Evolutionary conservation across 257 asterid genomes (phyloP), one percentile per base, ranked within the genome.

Genomic region (Ilex asprella): DNA sequence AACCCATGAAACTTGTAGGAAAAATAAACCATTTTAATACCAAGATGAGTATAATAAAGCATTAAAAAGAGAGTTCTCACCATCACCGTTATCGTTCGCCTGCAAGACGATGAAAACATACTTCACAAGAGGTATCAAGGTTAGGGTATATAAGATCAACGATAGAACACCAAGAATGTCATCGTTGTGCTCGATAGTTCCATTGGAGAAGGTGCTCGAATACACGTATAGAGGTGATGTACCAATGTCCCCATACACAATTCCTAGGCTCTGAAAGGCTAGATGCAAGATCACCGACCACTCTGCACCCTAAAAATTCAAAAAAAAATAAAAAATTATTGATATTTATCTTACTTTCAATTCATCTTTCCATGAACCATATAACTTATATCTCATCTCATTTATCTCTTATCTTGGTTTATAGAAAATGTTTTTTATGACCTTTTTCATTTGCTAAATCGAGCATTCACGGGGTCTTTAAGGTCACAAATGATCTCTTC

Each of bases 1-100:
- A 7, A 41, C 47, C 47, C 47, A 41, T 41, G 47, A 6, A 11
- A 41, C 12, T 7, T 41, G 12, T 41, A 41, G 47, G 12, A n/a
- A 6, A 6, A 50, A 50, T 9, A 14, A 53, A 53, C 2, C 10
- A 16, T 6, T 6, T 2, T 7, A 14, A 7, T 53, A 14, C 10
- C 15, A 7, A 15, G 30, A 21, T 21, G 27, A 0, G 1, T 21
- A 21, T 21, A 21, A 21, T 21, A 21, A 21, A 21, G 27, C 27
- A 21, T 21, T 53, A 2, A 6, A 11, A 4, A 49, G 14, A 12
- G 54, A 11, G 16, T 53, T 53, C 16, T 16, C 75, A 85, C 94
- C 90, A 9, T 83, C 75, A 16, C 86, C 90, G n/a, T 86, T 79
- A 60, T 81, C 90, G 31, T 83, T 86, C 0, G 94, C 94, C 0